Conservation (phyloP, 345 rosid genomes). For the Acer saccharum region DNA sequence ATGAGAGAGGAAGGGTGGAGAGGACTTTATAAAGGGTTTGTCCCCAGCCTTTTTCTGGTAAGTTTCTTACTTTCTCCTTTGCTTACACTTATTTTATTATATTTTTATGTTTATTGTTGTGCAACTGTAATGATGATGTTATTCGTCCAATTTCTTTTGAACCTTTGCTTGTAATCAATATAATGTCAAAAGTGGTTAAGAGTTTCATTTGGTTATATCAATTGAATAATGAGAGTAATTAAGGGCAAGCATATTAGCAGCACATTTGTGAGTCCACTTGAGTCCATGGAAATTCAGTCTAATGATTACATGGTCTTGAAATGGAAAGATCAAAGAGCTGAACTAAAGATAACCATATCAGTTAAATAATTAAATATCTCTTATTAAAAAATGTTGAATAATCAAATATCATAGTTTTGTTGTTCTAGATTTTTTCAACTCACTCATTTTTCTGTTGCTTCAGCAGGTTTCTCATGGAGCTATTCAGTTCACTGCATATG, state of each 20-base stretch:
- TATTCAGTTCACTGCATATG: slow-evolving; percentile 87
- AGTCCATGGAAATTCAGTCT: background rate
- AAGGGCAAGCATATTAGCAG: background rate
- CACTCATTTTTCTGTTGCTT: slow-evolving; percentile 29
- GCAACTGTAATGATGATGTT: background rate
- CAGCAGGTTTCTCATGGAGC: slow-evolving; percentile 98
- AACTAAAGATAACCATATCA: slow-evolving; percentile 13
- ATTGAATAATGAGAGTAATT: background rate
- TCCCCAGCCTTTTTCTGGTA: slow-evolving; percentile 83
- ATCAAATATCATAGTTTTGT: slow-evolving; percentile 8
- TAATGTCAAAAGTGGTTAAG: background rate
- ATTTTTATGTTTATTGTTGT: background rate
- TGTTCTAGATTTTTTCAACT: slow-evolving; percentile 15
- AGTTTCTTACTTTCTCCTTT: slow-evolving; percentile 25
- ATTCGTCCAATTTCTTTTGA: background rate
- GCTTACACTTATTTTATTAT: background rate
- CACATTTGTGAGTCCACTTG: background rate
- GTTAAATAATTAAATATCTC: background rate
- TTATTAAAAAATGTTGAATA: background rate
- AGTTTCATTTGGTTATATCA: background rate
- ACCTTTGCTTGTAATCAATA: background rate
- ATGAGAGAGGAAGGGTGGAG: slow-evolving; percentile 89
- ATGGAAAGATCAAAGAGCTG: slow-evolving; percentile 4
- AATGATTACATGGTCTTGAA: background rate
- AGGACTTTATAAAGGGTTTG: slow-evolving; percentile 83